Base-by-base conservation (phyloP, 768 basidiomycete species). In the Trametes cubensis region DNA sequence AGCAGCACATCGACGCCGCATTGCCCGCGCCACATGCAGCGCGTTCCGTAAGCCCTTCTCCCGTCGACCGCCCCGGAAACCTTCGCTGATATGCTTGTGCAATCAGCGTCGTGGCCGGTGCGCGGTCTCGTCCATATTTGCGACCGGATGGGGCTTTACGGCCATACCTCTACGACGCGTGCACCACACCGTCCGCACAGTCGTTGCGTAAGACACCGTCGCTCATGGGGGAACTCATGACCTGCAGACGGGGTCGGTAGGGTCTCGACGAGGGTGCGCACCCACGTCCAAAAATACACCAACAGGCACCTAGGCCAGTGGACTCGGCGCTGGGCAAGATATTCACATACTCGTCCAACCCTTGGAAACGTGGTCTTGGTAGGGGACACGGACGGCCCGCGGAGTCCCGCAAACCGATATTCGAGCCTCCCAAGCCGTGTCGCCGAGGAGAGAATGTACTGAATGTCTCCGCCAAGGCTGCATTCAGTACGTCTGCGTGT, bases 271-370 rank as follows among this genome's bases (percentile, higher is more conserved):
- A 39, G 47, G 30, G 30, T n/a, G 53, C n/a, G 42, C 55, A 54
- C 61, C 51, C 61, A 62, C 61, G 61, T n/a, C 50, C 61, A 58
- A 53, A 62, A 62, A 62, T 62, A 62, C 34, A n/a, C 14, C 8
- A 38, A 10, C 34, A 34, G 34, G 34, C 34, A 34, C 34, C 34
- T 8, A 21, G 38, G 17, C 30, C 21, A 53, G 38, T 25, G 60
- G 15, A 4, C 46, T 44, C 30, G 44, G 38, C 8, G 6, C n/a
- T 58, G 56, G 23, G 49, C 8, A 17, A 47, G n/a, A 49, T 20
- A 13, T 11, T 10, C 39, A 40, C 34, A 15, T 10, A 8, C 48
- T 14, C 47, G 25, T 28, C 57, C 48, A 21, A 48, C 34, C 21
- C 34, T 50, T 17, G 39, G 57, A 21, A 40, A 30, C 17, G 39